Evolutionary conservation across 495 filamentous ascomycete genomes (phyloP), one percentile per base, ranked within the genome.

Genomic region (Evansstolkia leycettana): DNA sequence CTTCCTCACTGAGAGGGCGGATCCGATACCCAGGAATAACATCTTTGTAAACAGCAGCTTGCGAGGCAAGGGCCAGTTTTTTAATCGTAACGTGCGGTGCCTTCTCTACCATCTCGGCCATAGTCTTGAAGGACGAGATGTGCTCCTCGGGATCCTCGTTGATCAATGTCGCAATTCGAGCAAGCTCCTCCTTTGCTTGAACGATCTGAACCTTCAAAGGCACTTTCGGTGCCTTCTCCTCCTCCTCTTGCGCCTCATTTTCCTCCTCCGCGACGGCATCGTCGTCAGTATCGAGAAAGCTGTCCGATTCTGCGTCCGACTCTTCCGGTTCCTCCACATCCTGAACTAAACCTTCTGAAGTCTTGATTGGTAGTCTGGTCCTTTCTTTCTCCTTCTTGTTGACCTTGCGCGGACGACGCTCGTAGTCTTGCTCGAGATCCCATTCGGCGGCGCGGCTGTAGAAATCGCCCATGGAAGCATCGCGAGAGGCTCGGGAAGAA

Each of bases 61-160:
- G 87, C 13, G 87, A 80, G 11, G 76, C 83, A 17, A 98, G 55
- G 15, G 79, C 82, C 34, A 98, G 65, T 49, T 85, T 90, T 60
- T 80, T 76, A 47, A 96, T 78, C 5, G 80, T 77, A 20, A 71
- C 52, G 39, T 87, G 79, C 6, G 64, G 51, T n/a, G 45, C 42
- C 9, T 57, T 56, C 28, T 78, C 66, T 23, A 75, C 80, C 47
- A 96, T 75, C 41, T 82, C 71, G 11, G 78, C 76, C 53, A 98
- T 61, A 5, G 71, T 70, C 53, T 81, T 80, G 58, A 95, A 82
- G 12, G 78, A 66, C 23, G 76, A 75, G 12, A 78, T 70, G 54
- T 96, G 75, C 50, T 94, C 89, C 48, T 98, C 92, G 8, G 90
- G 90, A 36, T 89, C 81, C 52, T 95, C 88, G 46, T 92, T 94